Evolutionary conservation across 208 protist species (phyloP), one percentile per base, ranked within the genome.

Genomic region (Novymonas esmeraldas): DNA sequence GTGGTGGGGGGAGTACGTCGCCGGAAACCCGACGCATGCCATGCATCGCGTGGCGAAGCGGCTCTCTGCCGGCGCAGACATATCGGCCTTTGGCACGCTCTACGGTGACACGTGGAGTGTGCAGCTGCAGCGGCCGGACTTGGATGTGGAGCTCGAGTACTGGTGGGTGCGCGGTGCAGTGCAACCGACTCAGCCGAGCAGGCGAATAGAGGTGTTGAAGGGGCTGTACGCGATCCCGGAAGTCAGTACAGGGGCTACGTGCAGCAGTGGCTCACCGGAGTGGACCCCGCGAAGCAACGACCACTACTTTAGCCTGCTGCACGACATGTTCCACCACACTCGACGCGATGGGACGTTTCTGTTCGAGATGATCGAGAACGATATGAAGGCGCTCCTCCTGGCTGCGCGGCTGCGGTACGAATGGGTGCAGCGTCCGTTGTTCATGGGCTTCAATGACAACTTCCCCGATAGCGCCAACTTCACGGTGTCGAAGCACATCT

Each of bases 301-400:
- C 51, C 64, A 70, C 42, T 70, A 70, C 64, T 45, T 54, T 20
- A 61, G 63, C 31, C 31, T 69, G 14, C 54, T 70, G 24, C 45
- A 54, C 29, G 54, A 70, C 55, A 70, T 55, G 44, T 44, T 61
- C 45, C 51, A 70, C 39, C 54, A 61, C 45, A 62, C 64, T n/a
- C 55, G 36, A 33, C 44, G 20, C 54, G 64, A 61, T 29, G 45
- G 31, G 13, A 61, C 54, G 1, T 70, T 62, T 55, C 44, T 62
- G 24, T 70, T 70, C 31, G 64, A 70, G 54, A 62, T 70, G 64
- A 56, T 55, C 9, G 54, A 62, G 9, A 62, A 45, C 41, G 52
- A 69, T 0, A 33, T 61, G 42, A 70, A 56, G 54, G 26, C 52
- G 14, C 29, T 70, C 29, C 45, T 70, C 26, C 10, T 62, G 9